Evolutionary conservation across 495 filamentous ascomycete species (phyloP), one percentile per base, ranked within the genome.

Genomic region (Trichoderma erinaceum): DNA sequence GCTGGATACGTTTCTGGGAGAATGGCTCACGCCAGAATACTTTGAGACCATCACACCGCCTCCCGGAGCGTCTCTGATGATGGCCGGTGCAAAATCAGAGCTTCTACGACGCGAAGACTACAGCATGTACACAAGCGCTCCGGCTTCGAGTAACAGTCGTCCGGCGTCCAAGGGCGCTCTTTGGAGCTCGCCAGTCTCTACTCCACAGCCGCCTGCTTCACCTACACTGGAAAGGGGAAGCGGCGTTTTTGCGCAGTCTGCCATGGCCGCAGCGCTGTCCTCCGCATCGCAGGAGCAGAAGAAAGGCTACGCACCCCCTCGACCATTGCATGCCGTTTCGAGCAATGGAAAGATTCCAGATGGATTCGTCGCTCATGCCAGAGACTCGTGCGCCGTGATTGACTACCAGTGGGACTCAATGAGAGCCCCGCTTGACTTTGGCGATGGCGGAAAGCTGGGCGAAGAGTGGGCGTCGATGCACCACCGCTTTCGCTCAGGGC

Each of bases 401-500:
- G 96, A 98, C 76, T 94, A 90, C 73, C 90, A 92, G 73, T 99
- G 95, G 95, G 93, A 99, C 71, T 97, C 92, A 69, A 94, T 91
- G 81, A 85, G 89, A 52, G 80, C 82, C 1, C 86, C 90, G 0
- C 82, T 88, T 29, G 80, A 87, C 35, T 97, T 94, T 89, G 95
- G 93, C 16, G 85, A 90, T 70, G 95, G 95, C 0, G 96, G 93
- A 13, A 85, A 90, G 27, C 90, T 91, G 69, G 92, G 90, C 0
- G 95, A 99, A 73, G 95, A 98, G 78, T 99, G 95, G 95, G 89
- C 91, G 46, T 76, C 83, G 4, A 97, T 99, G 94, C 96, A 98
- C 75, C 89, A 86, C 73, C 84, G 95, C 25, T 95, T 98, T 68
- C 84, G 90, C 41, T 85, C 83, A 69, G 93, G 93, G 1, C 76